These are phyloP conservation scores for Suillus lakei DNA, from an alignment of 768 basidiomycete species.

Conservation along the genomic window DNA sequence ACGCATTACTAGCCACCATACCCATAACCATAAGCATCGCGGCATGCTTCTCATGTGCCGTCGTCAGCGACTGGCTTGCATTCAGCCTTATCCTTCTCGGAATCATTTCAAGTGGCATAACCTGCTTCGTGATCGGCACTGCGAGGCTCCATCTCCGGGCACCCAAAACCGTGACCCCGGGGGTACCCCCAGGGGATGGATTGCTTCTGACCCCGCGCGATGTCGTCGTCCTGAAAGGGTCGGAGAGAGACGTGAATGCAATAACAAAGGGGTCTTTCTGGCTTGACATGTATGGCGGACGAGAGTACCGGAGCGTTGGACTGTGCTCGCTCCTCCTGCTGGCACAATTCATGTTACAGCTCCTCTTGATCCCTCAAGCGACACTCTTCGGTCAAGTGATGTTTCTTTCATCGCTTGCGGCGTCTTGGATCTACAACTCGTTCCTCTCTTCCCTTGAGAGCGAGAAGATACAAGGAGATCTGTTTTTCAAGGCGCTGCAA, in stretches of 20 bases:
- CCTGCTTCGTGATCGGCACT: constrained; percentile 35
- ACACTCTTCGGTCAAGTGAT: constrained; percentile 39
- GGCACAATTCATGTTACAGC: constrained; percentile 37
- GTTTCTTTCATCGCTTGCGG: constrained; percentile 36
- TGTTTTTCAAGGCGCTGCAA: constrained; percentile 22
- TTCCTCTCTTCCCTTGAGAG: constrained; percentile 44
- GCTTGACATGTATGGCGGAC: constrained; percentile 20
- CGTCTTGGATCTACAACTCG: constrained; percentile 41
- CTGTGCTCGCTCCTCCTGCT: constrained; percentile 36
- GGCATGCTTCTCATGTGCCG: constrained; percentile 29
- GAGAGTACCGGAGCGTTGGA: constrained; percentile 27
- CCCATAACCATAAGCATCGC: constrained; percentile 29
- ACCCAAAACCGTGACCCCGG: constrained; percentile 24
- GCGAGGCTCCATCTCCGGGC: constrained; percentile 25
- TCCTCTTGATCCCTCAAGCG: constrained; percentile 40
- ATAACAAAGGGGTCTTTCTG: constrained; percentile 37
- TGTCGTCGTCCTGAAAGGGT: constrained; percentile 36
- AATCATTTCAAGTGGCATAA: constrained; percentile 36
- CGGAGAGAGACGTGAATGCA: constrained; percentile 34
- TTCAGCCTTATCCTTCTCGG: constrained; percentile 39
- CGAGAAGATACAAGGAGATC: constrained; percentile 28
- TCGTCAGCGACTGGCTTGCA: constrained; percentile 34
- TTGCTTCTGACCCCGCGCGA: constrained; percentile 28
- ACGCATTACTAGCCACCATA: constrained; percentile 25
- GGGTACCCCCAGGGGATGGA: constrained; percentile 37